These are phyloP conservation scores for Firmiana major DNA, from an alignment of 345 rosid genomes.

Conservation along the genomic window DNA sequence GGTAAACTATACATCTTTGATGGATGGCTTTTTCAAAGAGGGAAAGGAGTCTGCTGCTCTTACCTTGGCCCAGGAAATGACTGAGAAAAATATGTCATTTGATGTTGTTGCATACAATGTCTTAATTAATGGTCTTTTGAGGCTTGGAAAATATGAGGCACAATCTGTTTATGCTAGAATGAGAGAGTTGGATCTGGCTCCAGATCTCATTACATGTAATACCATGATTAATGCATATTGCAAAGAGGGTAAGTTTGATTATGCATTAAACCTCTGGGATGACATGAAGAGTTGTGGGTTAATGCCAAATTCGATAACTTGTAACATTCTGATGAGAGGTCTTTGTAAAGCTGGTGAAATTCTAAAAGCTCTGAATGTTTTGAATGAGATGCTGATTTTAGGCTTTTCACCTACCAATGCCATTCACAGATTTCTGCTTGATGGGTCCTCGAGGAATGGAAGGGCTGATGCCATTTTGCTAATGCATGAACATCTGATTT, in stretches of 20 bases:
- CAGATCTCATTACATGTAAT: constrained; percentile 65
- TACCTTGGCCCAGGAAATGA: constrained; percentile 67
- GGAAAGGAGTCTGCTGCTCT: constrained; percentile 70
- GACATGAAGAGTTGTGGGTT: constrained; percentile 53
- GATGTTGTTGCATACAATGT: constrained; percentile 81
- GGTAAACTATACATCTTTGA: constrained; percentile 79
- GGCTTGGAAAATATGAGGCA: constrained; percentile 48
- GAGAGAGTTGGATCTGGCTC: constrained; percentile 67
- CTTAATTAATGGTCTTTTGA: constrained; percentile 62
- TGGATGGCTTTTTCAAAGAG: constrained; percentile 79
- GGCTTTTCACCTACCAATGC: constrained; percentile 49
- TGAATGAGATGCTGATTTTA: constrained; percentile 45
- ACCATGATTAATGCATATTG: constrained; percentile 62
- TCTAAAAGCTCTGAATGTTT: constrained; percentile 48
- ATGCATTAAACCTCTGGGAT: constrained; percentile 57
- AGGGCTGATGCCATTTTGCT: constrained; percentile 47
- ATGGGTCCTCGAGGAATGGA: constrained; percentile 49
- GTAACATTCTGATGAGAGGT: constrained; percentile 52
- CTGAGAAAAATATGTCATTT: constrained; percentile 46
- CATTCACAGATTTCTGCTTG: constrained; percentile 49
- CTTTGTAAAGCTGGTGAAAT: constrained; percentile 46
- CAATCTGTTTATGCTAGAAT: constrained; percentile 51
- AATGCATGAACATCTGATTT: constrained; percentile 56
- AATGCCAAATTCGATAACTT: constrained; percentile 61
- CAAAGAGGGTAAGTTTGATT: constrained; percentile 49